Conservation (phyloP, 495 filamentous ascomycete species). For the Apiosordaria backusii region DNA sequence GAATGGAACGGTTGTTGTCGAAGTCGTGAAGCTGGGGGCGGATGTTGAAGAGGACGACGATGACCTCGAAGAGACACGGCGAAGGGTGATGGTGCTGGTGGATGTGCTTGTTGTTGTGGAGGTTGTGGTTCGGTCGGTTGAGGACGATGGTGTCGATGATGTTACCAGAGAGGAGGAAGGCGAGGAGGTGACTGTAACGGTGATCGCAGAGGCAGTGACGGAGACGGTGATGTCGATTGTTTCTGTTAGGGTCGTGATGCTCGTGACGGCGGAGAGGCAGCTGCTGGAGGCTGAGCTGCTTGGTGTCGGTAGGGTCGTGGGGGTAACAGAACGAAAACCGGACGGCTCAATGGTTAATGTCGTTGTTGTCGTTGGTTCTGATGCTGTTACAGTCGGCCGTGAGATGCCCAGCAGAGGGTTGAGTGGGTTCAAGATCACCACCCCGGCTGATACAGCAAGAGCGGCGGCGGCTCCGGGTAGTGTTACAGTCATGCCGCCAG, state of each 20-base stretch:
- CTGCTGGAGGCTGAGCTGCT: neutral
- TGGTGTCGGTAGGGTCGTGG: neutral
- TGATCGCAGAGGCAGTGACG: neutral
- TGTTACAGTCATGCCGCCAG: neutral
- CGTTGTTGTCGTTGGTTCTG: neutral
- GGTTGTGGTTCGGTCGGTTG: neutral
- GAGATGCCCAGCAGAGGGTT: neutral
- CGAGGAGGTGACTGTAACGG: neutral
- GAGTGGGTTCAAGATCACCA: neutral
- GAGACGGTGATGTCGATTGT: slow-evolving; percentile 22
- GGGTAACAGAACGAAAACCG: neutral
- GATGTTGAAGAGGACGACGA: neutral
- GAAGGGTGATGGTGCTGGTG: neutral
- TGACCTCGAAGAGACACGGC: too few relatives aligned
- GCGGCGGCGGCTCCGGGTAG: neutral
- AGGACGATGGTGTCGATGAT: too few relatives aligned
- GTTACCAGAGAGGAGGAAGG: neutral
- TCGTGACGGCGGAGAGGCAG: slow-evolving; percentile 1
- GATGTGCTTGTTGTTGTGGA: neutral
- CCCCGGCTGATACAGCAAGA: neutral
- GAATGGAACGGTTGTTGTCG: neutral
- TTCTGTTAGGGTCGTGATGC: slow-evolving; percentile 22
- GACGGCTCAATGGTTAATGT: neutral
- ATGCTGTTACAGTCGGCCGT: neutral
- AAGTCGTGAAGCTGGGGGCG: neutral